phyloP scores from a whole-genome alignment of 2,329 filamentous ascomycete species.

The Colletotrichum lentis region DNA sequence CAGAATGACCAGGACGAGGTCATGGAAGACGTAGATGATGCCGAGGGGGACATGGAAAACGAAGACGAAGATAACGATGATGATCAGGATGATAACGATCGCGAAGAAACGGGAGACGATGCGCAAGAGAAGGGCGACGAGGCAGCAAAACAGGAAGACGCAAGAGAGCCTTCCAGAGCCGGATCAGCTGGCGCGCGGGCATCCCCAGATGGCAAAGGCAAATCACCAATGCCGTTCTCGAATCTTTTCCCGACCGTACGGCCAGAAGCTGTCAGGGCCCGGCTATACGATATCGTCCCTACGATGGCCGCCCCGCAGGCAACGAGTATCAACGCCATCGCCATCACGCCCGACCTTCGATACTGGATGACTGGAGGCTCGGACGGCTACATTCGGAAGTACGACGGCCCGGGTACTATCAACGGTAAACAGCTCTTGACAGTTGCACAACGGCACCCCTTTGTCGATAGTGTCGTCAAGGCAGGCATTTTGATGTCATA shows the following conservation, averaged over 20 bases:
- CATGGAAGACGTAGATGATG: conserved; percentile 61
- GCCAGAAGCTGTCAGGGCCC: conserved; percentile 79
- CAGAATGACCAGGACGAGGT: conserved; percentile 62
- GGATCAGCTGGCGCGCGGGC: conserved; percentile 39
- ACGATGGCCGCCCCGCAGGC: conserved; percentile 96
- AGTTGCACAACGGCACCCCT: conserved; percentile 93
- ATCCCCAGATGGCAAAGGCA: conserved; percentile 29
- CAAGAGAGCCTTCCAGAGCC: conserved; percentile 40
- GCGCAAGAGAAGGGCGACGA: conserved; percentile 43
- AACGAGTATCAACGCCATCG: conserved; percentile 92
- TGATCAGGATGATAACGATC: conserved; percentile 49
- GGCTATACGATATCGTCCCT: conserved; percentile 91
- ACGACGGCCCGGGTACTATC: conserved; percentile 92
- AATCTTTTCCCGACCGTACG: conserved; percentile 59
- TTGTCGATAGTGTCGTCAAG: conserved; percentile 96
- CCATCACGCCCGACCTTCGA: conserved; percentile 90
- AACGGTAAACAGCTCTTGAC: conserved; percentile 94
- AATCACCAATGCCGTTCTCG: conserved; percentile 28
- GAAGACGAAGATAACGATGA: conserved; percentile 48
- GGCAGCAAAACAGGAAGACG: conserved; percentile 52
- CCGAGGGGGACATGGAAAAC: conserved; percentile 47
- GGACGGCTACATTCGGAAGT: conserved; percentile 96
- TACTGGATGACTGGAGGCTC: conserved; percentile 95
- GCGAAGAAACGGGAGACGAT: conserved; percentile 47
- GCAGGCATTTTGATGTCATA: conserved; percentile 94